Base-by-base conservation (phyloP, 345 rosid genomes). In the Boechera retrofracta region DNA sequence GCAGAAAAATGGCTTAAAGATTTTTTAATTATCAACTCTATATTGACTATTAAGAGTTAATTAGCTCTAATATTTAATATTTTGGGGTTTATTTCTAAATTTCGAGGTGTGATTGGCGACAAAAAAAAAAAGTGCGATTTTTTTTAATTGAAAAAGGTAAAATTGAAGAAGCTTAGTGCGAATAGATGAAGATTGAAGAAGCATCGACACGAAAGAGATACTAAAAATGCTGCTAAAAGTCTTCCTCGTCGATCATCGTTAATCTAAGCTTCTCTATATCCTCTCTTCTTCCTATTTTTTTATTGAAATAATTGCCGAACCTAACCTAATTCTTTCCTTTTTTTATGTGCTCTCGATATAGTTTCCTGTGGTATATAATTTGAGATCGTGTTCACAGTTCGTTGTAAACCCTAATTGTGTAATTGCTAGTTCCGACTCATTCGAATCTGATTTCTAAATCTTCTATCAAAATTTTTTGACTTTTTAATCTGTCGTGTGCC, bases 251-350 rank as follows among this genome's bases (percentile, higher is more conserved):
- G 53, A 44, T 63, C 67, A 7, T 63, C 35, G 26, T 26, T 16
- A 41, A 63, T 12, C 54, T 64, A 44, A 64, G 69, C 39, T 64
- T 44, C 36, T 64, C 54, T 64, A 1, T 41, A 9, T 10, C 13
- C 4, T 61, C 66, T 28, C 6, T 32, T 5, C 2, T 6, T 28
- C n/a, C 2, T 54, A 28, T 29, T 13, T 12, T 57, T 7, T 32
- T 11, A 31, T 57, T 15, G 39, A 15, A 32, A n/a, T 32, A 11
- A 57, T 57, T 57, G 62, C 41, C 41, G 11, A 57, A 7, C 38
- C 12, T 57, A n/a, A 57, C 63, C 63, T 32, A 15, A 15, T 21
- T 21, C 24, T 21, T 21, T 21, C 24, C 24, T 21, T 21, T 31
- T 62, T 51, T 51, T 32, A 49, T 0, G 7, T 38, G 3, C 6